Evolutionary conservation across 192 early-diverging fungal species (phyloP).

Genomic region (Entomortierella parvispora): DNA sequence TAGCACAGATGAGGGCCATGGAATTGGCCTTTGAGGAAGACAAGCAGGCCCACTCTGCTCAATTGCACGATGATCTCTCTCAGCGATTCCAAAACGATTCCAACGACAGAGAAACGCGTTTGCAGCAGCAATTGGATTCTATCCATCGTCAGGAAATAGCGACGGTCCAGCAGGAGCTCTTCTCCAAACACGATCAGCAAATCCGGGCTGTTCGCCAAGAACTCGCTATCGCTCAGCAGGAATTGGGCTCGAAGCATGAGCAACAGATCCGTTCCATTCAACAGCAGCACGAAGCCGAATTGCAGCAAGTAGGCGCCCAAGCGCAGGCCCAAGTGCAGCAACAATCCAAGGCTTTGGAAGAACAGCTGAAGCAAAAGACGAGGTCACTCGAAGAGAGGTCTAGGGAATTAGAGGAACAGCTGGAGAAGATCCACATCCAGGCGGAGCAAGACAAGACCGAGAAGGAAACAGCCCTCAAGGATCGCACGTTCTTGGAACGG

Average conservation of each 20-base stretch:
- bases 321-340: neutral
- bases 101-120: constrained; percentile 15
- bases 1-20: too few species aligned
- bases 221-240: neutral
- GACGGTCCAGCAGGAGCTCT: constrained; percentile 25
- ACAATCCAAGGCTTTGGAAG: neutral
- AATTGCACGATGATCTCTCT: constrained; percentile 17
- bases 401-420: constrained; percentile 19
- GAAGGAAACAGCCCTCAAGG: constrained; percentile 41
- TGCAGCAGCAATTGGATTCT: constrained; percentile 43
- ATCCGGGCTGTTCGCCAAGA: constrained; percentile 8
- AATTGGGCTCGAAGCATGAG: constrained; percentile 1
- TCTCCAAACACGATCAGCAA: constrained; percentile 30
- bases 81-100: constrained; percentile 21
- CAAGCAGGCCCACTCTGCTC: constrained; percentile 6
- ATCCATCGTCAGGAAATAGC: constrained; percentile 42
- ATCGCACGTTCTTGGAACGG: constrained; percentile 40
- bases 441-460: constrained; percentile 33
- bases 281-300: constrained; percentile 16
- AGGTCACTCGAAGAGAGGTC: constrained; percentile 1
- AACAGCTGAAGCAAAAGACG: constrained; percentile 9
- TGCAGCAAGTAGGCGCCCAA: too few species aligned
- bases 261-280: neutral
- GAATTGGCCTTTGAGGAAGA: neutral
- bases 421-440: constrained; percentile 35